phyloP scores from a whole-genome alignment of 164 flowering plant genomes.

The Aristolochia contorta region DNA sequence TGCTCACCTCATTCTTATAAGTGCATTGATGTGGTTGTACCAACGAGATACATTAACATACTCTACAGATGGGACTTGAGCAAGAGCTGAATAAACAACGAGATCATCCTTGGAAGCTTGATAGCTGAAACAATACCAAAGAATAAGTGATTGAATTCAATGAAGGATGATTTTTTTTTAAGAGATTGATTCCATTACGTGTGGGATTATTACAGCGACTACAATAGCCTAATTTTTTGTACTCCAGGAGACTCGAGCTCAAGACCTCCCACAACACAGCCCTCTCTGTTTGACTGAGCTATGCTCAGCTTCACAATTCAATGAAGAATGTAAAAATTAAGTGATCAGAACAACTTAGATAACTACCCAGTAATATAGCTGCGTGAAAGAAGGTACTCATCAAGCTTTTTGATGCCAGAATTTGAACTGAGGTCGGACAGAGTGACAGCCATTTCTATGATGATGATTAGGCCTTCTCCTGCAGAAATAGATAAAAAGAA shows the following conservation, averaged over 20 bases:
- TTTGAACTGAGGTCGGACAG: slow-evolving; percentile 35
- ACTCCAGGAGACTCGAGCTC: no score
- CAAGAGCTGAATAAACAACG: slow-evolving; percentile 51
- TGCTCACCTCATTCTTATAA: slow-evolving; percentile 75
- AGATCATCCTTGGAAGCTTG: slow-evolving; percentile 94
- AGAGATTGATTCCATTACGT: no score
- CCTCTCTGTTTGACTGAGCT: no score
- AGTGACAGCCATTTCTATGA: slow-evolving; percentile 53
- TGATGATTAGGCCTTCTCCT: background rate
- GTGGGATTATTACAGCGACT: no score
- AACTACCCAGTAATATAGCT: slow-evolving; percentile 74
- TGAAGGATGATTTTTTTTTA: no score
- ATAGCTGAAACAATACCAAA: slow-evolving; percentile 28
- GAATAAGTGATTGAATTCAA: background rate
- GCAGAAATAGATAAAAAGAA: background rate
- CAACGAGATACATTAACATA: slow-evolving; percentile 70
- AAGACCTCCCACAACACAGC: no score
- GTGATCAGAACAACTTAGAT: background rate
- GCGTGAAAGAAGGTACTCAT: slow-evolving; percentile 56
- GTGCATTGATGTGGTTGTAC: slow-evolving; percentile 78
- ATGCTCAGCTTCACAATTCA: no score
- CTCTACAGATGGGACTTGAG: slow-evolving; percentile 41
- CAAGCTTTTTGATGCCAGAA: slow-evolving; percentile 60
- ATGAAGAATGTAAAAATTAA: background rate
- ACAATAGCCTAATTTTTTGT: no score